Percentiles rank a stretch among this genome's conserved stretches.
Conservation (phyloP, 129 eudicot genomes). For the sunflower (Helianthus annuus) region DNA sequence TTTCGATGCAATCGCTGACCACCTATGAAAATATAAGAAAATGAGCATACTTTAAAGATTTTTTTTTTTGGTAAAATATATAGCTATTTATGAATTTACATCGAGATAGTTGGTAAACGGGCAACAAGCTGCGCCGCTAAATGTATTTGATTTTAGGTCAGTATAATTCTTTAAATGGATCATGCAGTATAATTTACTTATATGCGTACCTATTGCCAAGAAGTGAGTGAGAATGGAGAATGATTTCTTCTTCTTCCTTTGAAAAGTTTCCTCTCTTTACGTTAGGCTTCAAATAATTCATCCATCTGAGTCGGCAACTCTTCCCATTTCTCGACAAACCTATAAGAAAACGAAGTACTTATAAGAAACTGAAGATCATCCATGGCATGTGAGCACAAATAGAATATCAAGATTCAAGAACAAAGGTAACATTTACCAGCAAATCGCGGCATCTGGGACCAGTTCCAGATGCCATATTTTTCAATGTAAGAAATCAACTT, state of each 20-base stretch:
- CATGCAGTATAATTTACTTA: background rate
- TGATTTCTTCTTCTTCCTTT: slow-evolving; percentile 36
- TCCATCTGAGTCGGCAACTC: slow-evolving; percentile 53
- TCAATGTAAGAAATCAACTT: slow-evolving; percentile 32
- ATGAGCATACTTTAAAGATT: background rate
- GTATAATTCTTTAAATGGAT: background rate
- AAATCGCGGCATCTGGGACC: slow-evolving; percentile 43
- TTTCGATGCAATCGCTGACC: slow-evolving; percentile 43
- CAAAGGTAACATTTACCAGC: slow-evolving; percentile 24
- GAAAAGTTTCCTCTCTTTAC: slow-evolving; percentile 39
- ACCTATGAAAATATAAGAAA: slow-evolving; percentile 20
- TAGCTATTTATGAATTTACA: too few species aligned
- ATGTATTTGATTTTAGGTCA: background rate
- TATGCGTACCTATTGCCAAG: slow-evolving; percentile 25
- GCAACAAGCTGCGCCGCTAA: too few species aligned
- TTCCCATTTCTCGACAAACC: slow-evolving; percentile 44
- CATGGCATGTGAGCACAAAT: background rate
- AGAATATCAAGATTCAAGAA: background rate
- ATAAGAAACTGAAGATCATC: background rate
- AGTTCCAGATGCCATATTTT: slow-evolving; percentile 37
- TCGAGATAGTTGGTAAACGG: too few species aligned
- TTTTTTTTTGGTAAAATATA: too few species aligned
- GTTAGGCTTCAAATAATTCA: slow-evolving; percentile 42
- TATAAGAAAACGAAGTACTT: slow-evolving; percentile 7
- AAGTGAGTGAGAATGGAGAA: slow-evolving; percentile 23